Conservation (phyloP, 2,329 filamentous ascomycete genomes). For the Rhinocladiella mackenziei region DNA sequence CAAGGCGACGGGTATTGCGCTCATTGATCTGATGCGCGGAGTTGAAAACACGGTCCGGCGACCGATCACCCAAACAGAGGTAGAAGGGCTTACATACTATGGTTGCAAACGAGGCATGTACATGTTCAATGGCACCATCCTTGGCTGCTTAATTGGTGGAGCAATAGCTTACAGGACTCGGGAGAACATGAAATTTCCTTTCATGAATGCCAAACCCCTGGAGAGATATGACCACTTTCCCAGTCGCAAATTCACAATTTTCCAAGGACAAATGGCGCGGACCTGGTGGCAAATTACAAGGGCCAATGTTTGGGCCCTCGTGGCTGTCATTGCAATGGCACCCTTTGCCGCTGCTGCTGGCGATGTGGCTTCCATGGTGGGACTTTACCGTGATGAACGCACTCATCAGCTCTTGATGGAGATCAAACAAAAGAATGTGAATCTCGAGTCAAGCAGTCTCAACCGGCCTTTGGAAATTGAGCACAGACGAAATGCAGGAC, state of each 20-base stretch:
- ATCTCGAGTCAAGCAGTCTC: slow-evolving; percentile 12
- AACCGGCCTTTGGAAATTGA: no score
- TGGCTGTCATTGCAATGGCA: slow-evolving; percentile 13
- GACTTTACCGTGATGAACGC: slow-evolving; percentile 22
- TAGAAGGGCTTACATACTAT: slow-evolving; percentile 25
- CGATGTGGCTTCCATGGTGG: slow-evolving; percentile 12
- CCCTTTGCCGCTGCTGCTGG: slow-evolving; percentile 21
- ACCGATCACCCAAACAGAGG: slow-evolving; percentile 25
- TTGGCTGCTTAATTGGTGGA: slow-evolving; percentile 9
- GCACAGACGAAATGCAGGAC: no score
- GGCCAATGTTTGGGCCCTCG: slow-evolving; percentile 18
- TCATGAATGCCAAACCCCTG: slow-evolving; percentile 24
- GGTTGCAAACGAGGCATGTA: slow-evolving; percentile 19
- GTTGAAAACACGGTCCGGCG: slow-evolving; percentile 20
- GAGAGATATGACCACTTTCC: slow-evolving; percentile 27
- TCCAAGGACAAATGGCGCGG: slow-evolving; percentile 21
- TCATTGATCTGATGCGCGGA: slow-evolving; percentile 25
- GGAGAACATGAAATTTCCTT: slow-evolving; percentile 29
- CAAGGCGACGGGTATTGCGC: slow-evolving; percentile 12
- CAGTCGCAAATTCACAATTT: slow-evolving; percentile 12
- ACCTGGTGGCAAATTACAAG: slow-evolving; percentile 27
- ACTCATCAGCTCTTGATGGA: no score
- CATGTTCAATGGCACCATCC: slow-evolving; percentile 10
- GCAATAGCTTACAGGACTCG: slow-evolving; percentile 16
- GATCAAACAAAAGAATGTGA: no score